These are phyloP conservation scores for Harrya chromipes DNA, from an alignment of 768 basidiomycete species.

Conservation along the genomic window DNA sequence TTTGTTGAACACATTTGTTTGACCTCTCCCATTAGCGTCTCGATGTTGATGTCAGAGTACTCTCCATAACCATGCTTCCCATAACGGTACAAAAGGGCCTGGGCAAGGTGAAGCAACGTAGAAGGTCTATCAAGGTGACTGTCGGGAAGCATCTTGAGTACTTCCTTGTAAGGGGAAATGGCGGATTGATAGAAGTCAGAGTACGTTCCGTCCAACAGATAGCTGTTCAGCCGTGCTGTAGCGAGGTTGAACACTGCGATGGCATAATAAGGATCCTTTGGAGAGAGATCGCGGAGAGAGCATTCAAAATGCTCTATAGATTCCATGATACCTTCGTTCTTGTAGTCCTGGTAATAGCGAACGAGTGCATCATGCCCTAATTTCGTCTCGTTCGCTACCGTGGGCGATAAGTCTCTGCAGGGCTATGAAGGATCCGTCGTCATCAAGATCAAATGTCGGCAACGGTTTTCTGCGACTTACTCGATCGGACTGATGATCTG, in stretches of 20 bases:
- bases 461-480: too few species aligned
- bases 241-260: slow-evolving; percentile 14
- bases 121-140: too few species aligned
- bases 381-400: background rate
- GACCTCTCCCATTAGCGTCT: too few species aligned
- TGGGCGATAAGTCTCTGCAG: too few species aligned
- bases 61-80: too few species aligned
- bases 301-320: slow-evolving; percentile 4
- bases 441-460: too few species aligned
- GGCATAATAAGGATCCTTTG: background rate
- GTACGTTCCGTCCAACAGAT: background rate
- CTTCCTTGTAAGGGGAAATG: background rate
- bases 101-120: too few species aligned
- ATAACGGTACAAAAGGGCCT: too few species aligned
- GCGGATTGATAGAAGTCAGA: background rate
- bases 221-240: slow-evolving; percentile 2
- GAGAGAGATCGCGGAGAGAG: background rate
- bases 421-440: too few species aligned
- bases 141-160: too few species aligned
- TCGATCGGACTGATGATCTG: too few species aligned
- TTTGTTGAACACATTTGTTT: background rate
- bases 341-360: background rate
- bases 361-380: slow-evolving; percentile 1
- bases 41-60: too few species aligned
- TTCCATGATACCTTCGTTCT: background rate